Evolutionary conservation across 202 grass and related monocot genomes (phyloP).

Genomic region (Panicum virgatum): DNA sequence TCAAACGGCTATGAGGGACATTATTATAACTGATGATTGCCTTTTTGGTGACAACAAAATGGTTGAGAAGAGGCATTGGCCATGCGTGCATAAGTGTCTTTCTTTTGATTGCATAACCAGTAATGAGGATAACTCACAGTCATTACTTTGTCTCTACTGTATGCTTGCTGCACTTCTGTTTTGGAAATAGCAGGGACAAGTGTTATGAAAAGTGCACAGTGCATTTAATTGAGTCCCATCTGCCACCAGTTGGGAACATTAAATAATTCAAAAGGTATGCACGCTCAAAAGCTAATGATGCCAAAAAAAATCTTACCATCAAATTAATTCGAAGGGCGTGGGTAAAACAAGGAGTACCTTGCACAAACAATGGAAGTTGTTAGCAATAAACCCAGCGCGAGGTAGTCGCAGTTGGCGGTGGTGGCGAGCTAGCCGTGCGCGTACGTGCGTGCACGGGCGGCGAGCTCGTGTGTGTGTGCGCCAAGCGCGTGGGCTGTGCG

Average conservation of each 20-base stretch:
- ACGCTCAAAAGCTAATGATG: slow-evolving; percentile 31
- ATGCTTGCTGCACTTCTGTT: neutral
- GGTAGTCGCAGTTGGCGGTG: too few species aligned
- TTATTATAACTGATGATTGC: neutral
- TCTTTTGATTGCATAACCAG: neutral
- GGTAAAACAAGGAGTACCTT: slow-evolving; percentile 32
- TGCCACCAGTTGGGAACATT: neutral
- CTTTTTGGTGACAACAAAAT: neutral
- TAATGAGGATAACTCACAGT: neutral
- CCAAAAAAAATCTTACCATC: neutral
- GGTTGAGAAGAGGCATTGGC: neutral
- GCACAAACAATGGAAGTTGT: slow-evolving; percentile 39
- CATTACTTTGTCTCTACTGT: neutral
- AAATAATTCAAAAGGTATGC: slow-evolving; percentile 24
- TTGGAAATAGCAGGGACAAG: slow-evolving; percentile 6
- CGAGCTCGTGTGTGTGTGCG: too few species aligned
- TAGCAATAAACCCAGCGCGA: too few species aligned
- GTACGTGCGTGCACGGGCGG: too few species aligned
- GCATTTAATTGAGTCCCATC: neutral
- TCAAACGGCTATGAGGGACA: neutral
- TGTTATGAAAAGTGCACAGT: slow-evolving; percentile 5
- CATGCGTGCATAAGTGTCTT: neutral
- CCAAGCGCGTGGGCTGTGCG: too few species aligned
- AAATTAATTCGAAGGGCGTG: slow-evolving; percentile 8
- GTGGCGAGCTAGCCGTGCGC: too few species aligned